Percentiles rank a stretch among this genome's conserved stretches.
Evolutionary conservation across 768 basidiomycete species (phyloP).

Genomic region (Leccinum fibrillosum): DNA sequence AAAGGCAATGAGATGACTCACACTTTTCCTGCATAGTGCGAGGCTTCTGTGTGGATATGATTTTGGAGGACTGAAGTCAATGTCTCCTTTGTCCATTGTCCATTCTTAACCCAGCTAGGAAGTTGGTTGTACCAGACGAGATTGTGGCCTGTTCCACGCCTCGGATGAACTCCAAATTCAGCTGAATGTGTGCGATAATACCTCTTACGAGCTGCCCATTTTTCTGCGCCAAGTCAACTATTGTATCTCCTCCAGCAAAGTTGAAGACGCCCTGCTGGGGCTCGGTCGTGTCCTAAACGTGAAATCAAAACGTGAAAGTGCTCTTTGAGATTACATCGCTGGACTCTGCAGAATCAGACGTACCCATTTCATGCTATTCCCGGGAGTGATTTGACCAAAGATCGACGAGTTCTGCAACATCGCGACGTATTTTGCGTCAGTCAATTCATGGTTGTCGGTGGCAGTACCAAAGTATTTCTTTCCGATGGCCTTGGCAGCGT

Average conservation of each 20-base stretch:
- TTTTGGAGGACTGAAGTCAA: constrained; percentile 18
- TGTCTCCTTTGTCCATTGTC: constrained; percentile 9
- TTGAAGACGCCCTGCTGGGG: constrained; percentile 24
- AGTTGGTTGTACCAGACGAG: constrained; percentile 17
- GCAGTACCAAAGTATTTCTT: constrained; percentile 45
- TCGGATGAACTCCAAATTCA: neutral
- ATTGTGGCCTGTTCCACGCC: constrained; percentile 11
- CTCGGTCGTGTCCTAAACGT: constrained; percentile 15
- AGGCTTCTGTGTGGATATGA: constrained; percentile 16
- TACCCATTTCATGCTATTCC: constrained; percentile 21
- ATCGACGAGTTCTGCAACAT: constrained; percentile 2
- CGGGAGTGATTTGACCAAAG: constrained; percentile 21
- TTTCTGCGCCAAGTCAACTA: constrained; percentile 15
- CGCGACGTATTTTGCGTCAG: constrained; percentile 23
- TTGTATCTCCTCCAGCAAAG: constrained; percentile 19
- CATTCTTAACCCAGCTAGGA: constrained; percentile 16
- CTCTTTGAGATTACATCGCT: neutral
- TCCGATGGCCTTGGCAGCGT: constrained; percentile 37
- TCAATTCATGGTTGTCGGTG: constrained; percentile 45
- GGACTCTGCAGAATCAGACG: neutral
- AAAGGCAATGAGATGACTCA: neutral
- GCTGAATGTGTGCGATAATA: neutral
- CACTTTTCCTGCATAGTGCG: constrained; percentile 12
- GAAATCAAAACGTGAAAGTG: neutral
- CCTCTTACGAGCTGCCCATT: constrained; percentile 22